phyloP scores from a whole-genome alignment of 2,329 filamentous ascomycete species.

The Curvularia lunata region DNA sequence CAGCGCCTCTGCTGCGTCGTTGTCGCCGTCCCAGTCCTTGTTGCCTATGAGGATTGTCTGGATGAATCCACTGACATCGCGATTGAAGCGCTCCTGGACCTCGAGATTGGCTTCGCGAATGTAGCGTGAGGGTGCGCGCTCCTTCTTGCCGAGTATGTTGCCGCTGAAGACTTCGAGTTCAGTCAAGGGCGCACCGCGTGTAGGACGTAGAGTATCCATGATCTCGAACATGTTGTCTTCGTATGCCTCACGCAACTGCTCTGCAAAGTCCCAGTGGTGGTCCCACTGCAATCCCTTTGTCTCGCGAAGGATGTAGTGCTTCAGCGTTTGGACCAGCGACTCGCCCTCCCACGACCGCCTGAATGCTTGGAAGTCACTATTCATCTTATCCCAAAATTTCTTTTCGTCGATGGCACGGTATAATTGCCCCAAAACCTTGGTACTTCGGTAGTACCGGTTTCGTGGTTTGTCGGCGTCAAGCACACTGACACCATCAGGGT shows the following conservation, averaged over 20 bases:
- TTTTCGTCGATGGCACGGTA: constrained; percentile 77
- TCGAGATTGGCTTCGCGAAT: constrained; percentile 39
- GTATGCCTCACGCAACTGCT: constrained; percentile 56
- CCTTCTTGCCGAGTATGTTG: constrained; percentile 61
- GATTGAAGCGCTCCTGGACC: constrained; percentile 51
- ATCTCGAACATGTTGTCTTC: constrained; percentile 58
- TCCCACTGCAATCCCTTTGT: constrained; percentile 51
- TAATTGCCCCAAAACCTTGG: constrained; percentile 71
- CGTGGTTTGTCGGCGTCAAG: constrained; percentile 53
- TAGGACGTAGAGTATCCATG: constrained; percentile 50
- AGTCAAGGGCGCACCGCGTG: constrained; percentile 38
- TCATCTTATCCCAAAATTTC: constrained; percentile 59
- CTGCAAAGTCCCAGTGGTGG: constrained; percentile 50
- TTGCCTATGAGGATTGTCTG: constrained; percentile 54
- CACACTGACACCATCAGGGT: constrained; percentile 37
- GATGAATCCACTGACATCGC: constrained; percentile 53
- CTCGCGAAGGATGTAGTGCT: constrained; percentile 49
- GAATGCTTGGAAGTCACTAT: constrained; percentile 22
- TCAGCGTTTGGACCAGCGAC: constrained; percentile 45
- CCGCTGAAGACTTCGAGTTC: constrained; percentile 60
- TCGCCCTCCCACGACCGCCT: constrained; percentile 13
- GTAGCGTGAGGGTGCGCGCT: constrained; percentile 43
- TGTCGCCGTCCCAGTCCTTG: constrained; percentile 31
- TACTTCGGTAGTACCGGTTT: constrained; percentile 68
- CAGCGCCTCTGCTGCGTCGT: constrained; percentile 49